Conservation (phyloP, 78 protist species). For the Chrysochromulina parva region DNA sequence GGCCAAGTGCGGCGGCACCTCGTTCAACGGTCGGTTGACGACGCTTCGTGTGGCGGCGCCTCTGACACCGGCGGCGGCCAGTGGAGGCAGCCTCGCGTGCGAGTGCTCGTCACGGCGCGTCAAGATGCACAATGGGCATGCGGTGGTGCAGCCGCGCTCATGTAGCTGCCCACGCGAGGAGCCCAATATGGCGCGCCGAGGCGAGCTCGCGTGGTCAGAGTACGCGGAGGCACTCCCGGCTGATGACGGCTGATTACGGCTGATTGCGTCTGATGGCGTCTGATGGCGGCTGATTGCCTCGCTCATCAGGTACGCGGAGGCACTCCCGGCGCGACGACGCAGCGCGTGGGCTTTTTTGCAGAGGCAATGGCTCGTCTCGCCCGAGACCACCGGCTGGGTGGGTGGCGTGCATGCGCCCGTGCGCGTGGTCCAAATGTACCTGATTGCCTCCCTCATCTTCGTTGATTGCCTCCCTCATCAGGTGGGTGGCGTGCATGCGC, state of each 20-base stretch:
- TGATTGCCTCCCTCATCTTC: background rate
- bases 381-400: slow-evolving; percentile 1
- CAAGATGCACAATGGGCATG: background rate
- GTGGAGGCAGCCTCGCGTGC: no score
- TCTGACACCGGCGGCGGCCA: no score
- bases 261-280: no score
- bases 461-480: background rate
- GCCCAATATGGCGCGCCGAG: background rate
- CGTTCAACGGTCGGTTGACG: background rate
- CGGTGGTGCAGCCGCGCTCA: background rate
- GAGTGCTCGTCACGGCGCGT: no score
- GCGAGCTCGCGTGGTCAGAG: no score
- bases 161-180: background rate
- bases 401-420: slow-evolving; percentile 3
- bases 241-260: no score
- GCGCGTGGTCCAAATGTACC: background rate
- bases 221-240: no score
- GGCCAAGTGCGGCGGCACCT: slow-evolving; percentile 31
- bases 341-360: background rate
- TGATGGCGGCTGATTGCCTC: no score
- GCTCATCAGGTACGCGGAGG: no score
- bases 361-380: slow-evolving; percentile 3
- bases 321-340: no score
- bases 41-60: no score
- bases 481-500: background rate